Conservation (phyloP, 306 rosid species). For the Adenanthera pavonina region DNA sequence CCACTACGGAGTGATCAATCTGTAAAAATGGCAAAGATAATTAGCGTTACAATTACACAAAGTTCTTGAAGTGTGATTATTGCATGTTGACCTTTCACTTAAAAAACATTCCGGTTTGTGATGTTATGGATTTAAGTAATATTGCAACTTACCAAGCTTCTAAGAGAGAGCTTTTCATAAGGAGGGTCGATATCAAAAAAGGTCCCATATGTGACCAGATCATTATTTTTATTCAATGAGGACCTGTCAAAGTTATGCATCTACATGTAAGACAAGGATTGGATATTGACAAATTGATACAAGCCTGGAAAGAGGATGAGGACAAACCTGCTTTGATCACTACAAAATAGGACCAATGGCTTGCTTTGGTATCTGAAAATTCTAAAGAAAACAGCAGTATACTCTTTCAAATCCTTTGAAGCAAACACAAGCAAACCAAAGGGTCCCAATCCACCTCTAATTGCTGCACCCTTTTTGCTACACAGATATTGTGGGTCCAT, state of each 20-base stretch:
- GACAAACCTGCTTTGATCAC: conserved; percentile 81
- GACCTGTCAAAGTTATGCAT: conserved; percentile 43
- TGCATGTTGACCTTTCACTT: too few relatives aligned
- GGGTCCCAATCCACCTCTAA: conserved; percentile 64
- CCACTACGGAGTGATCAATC: conserved; percentile 73
- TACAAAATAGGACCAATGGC: conserved; percentile 66
- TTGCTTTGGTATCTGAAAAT: conserved; percentile 56
- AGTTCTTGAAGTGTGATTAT: too few relatives aligned
- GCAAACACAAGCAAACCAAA: conserved; percentile 75
- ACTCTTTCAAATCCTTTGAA: conserved; percentile 69
- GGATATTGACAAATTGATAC: neutral
- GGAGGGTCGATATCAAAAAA: conserved; percentile 57
- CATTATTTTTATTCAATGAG: conserved; percentile 52
- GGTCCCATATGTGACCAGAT: conserved; percentile 56
- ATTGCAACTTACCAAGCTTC: conserved; percentile 61
- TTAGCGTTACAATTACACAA: too few relatives aligned
- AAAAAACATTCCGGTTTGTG: too few relatives aligned
- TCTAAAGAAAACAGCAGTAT: conserved; percentile 74
- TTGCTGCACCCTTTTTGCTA: conserved; percentile 54
- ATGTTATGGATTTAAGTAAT: neutral
- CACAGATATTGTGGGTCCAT: conserved; percentile 65
- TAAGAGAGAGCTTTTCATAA: conserved; percentile 52
- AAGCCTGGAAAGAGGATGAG: neutral
- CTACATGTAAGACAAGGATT: neutral
- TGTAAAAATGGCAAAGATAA: conserved; percentile 10